Conservation (phyloP, 352 stramenopile genomes). For the Peronosclerospora sorghi region DNA sequence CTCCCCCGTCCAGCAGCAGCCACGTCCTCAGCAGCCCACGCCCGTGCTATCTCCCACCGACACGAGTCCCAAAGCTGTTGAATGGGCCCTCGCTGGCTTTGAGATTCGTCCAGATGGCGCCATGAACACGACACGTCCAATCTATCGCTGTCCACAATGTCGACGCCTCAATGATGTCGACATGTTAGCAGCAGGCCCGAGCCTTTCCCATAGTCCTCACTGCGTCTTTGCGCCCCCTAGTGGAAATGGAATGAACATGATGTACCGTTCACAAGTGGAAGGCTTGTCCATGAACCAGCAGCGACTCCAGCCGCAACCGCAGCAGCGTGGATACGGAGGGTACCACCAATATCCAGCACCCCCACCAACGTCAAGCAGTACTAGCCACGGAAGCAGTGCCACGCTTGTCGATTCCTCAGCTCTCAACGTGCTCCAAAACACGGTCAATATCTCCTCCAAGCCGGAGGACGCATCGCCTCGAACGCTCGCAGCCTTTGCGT, state of each 20-base stretch:
- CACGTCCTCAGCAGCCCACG: slow-evolving; percentile 9
- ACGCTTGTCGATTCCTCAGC: slow-evolving; percentile 10
- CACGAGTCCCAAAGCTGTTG: slow-evolving; percentile 20
- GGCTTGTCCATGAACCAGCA: slow-evolving; percentile 22
- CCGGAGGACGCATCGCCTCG: slow-evolving; percentile 28
- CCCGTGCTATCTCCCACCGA: slow-evolving; percentile 6
- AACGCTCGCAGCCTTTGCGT: slow-evolving; percentile 22
- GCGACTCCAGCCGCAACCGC: slow-evolving; percentile 26
- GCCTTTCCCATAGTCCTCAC: slow-evolving; percentile 43
- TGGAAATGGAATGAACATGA: slow-evolving; percentile 11
- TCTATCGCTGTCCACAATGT: slow-evolving; percentile 69
- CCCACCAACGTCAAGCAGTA: too few species aligned
- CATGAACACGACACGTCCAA: slow-evolving; percentile 50
- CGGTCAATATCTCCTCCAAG: slow-evolving; percentile 26
- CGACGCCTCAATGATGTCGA: slow-evolving; percentile 57
- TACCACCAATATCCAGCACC: slow-evolving; percentile 23
- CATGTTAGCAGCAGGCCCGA: slow-evolving; percentile 43
- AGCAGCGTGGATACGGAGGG: slow-evolving; percentile 25
- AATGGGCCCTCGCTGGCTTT: slow-evolving; percentile 74
- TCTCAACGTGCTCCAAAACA: slow-evolving; percentile 27
- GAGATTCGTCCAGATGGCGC: slow-evolving; percentile 65
- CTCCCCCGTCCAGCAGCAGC: slow-evolving; percentile 12
- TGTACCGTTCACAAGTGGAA: slow-evolving; percentile 50
- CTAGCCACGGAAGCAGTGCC: slow-evolving; percentile 7
- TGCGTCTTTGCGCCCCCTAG: slow-evolving; percentile 32